Base-by-base conservation (phyloP, 495 filamentous ascomycete species). In the Hypoxylon rickii region DNA sequence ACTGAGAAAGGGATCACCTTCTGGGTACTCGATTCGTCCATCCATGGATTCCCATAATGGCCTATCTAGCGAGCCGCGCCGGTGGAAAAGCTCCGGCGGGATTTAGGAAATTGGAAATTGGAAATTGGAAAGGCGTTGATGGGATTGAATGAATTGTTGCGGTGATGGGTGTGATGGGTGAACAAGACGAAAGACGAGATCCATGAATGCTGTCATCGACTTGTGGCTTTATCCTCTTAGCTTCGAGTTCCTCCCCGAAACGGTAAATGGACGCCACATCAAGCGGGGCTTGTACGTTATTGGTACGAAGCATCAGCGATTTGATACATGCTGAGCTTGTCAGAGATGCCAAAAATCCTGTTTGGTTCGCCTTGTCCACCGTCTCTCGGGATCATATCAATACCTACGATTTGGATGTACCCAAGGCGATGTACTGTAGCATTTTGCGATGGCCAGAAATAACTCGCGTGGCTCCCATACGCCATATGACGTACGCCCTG, bases 401-500 rank as follows among this genome's bases (percentile, higher is more conserved):
- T n/a, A n/a, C n/a, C n/a, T n/a, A n/a, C n/a, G n/a, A n/a, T n/a
- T n/a, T n/a, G n/a, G n/a, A n/a, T n/a, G n/a, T n/a, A n/a, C n/a
- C n/a, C n/a, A n/a, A n/a, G n/a, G n/a, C n/a, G n/a, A n/a, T n/a
- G n/a, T n/a, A n/a, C n/a, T n/a, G n/a, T n/a, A n/a, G n/a, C n/a
- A n/a, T n/a, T n/a, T n/a, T n/a, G n/a, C n/a, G n/a, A n/a, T n/a
- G n/a, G n/a, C n/a, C n/a, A n/a, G n/a, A n/a, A n/a, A n/a, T n/a
- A n/a, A n/a, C n/a, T n/a, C n/a, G n/a, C n/a, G n/a, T n/a, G n/a
- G 22, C 17, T 53, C 31, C 15, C 41, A 6, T 40, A 44, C 38
- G 48, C 37, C 52, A 53, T 12, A 63, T 63, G 59, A 57, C 59
- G 59, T 54, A 63, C 22, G 17, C 24, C 32, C 44, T 36, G 32